A percentile compares a stretch with the other conserved stretches of the same genome.
phyloP scores from a whole-genome alignment of 345 rosid species.

The Euphorbia tirucalli region DNA sequence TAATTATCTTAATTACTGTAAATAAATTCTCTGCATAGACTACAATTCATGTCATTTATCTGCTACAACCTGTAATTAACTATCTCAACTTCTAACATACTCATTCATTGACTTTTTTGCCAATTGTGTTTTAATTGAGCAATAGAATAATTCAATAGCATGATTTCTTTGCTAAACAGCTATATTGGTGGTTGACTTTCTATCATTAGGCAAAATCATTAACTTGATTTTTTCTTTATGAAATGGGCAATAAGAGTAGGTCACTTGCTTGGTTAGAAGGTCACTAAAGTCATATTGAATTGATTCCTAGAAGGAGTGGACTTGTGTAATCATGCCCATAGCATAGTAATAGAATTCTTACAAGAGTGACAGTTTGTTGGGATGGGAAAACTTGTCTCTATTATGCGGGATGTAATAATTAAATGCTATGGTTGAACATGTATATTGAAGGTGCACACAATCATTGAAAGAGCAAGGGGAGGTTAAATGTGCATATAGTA shows the following conservation, averaged over 20 bases:
- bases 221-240: too few species aligned
- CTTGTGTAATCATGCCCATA: conserved; percentile 8
- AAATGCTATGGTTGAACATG: neutral
- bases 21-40: too few species aligned
- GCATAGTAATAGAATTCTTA: conserved; percentile 3
- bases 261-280: neutral
- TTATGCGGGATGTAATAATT: conserved; percentile 6
- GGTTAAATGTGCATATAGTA: neutral
- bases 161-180: neutral
- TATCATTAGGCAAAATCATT: neutral
- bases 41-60: too few species aligned
- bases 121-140: neutral
- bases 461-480: neutral
- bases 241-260: too few species aligned
- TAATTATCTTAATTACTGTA: too few species aligned
- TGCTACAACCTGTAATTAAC: neutral
- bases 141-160: neutral
- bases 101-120: too few species aligned
- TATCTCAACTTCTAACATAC: neutral
- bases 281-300: neutral
- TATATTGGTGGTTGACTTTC: neutral
- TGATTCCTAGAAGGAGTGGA: conserved; percentile 5
- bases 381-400: conserved; percentile 9
- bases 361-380: neutral
- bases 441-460: conserved; percentile 1